phyloP scores from a whole-genome alignment of 2,329 filamentous ascomycete genomes.

The Cordyceps cicadae region DNA sequence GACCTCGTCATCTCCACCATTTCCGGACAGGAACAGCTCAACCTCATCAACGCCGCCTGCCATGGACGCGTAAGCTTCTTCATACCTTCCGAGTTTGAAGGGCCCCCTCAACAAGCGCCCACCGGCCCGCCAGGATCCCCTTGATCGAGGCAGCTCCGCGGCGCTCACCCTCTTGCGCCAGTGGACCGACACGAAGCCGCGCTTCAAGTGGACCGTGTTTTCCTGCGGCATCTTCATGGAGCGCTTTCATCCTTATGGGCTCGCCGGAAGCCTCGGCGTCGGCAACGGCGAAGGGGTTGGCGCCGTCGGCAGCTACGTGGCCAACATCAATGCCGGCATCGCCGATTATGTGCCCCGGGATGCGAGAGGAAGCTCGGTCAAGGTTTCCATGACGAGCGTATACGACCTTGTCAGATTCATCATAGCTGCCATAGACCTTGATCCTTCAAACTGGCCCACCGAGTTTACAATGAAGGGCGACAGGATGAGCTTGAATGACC shows the following conservation, averaged over 20 bases:
- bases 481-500: conserved; percentile 49
- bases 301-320: conserved; percentile 55
- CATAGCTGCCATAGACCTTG: conserved; percentile 58
- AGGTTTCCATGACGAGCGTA: conserved; percentile 59
- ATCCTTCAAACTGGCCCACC: conserved; percentile 51
- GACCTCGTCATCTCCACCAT: conserved; percentile 71
- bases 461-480: conserved; percentile 66
- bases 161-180: conserved; percentile 49
- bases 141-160: conserved; percentile 52
- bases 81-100: conserved; percentile 70
- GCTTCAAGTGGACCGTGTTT: conserved; percentile 61
- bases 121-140: conserved; percentile 37
- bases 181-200: conserved; percentile 35
- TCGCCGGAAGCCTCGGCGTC: conserved; percentile 36
- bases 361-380: conserved; percentile 39
- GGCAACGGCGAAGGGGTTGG: conserved; percentile 51
- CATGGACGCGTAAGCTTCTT: conserved; percentile 58
- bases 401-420: conserved; percentile 64
- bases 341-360: conserved; percentile 55
- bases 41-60: conserved; percentile 64
- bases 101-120: conserved; percentile 48
- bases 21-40: conserved; percentile 55
- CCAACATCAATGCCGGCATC: conserved; percentile 49
- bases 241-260: conserved; percentile 59
- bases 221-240: conserved; percentile 71